A percentile compares a stretch with the other conserved stretches of the same genome.
These are phyloP conservation scores for Nakazawaea anatomiae DNA, from an alignment of 805 yeast genomes.

Conservation along the genomic window DNA sequence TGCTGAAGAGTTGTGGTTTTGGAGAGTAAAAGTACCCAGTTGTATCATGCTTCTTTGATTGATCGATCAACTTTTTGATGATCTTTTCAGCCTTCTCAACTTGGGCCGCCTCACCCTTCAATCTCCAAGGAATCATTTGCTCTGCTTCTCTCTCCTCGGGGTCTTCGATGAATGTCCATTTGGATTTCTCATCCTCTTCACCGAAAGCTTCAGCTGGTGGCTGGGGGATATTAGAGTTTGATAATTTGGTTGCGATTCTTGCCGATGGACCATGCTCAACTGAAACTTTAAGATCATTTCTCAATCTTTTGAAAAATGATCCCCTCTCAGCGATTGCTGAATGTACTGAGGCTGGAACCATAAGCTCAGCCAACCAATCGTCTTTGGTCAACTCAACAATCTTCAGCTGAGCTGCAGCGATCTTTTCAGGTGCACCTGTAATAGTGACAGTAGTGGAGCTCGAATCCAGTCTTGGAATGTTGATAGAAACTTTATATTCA, in stretches of 20 bases:
- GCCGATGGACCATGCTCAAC: slow-evolving; percentile 51
- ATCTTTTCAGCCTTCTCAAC: slow-evolving; percentile 46
- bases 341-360: slow-evolving; percentile 53
- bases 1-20: slow-evolving; percentile 46
- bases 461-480: slow-evolving; percentile 58
- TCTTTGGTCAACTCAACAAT: slow-evolving; percentile 58
- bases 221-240: slow-evolving; percentile 33
- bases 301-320: slow-evolving; percentile 48
- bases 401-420: slow-evolving; percentile 58
- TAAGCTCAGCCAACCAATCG: slow-evolving; percentile 43
- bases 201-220: slow-evolving; percentile 45
- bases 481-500: slow-evolving; percentile 57
- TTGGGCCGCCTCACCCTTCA: slow-evolving; percentile 46
- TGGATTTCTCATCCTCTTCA: slow-evolving; percentile 31
- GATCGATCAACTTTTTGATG: slow-evolving; percentile 43
- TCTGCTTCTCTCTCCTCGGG: slow-evolving; percentile 18
- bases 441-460: slow-evolving; percentile 47
- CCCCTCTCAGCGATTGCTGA: slow-evolving; percentile 65
- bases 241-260: slow-evolving; percentile 44
- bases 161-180: slow-evolving; percentile 40
- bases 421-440: slow-evolving; percentile 60
- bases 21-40: slow-evolving; percentile 61
- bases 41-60: slow-evolving; percentile 37
- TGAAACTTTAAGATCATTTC: slow-evolving; percentile 46
- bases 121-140: slow-evolving; percentile 58